A percentile compares a stretch with the other conserved stretches of the same genome.
phyloP scores from a whole-genome alignment of 257 asterid species.

The Jacaranda mimosifolia region DNA sequence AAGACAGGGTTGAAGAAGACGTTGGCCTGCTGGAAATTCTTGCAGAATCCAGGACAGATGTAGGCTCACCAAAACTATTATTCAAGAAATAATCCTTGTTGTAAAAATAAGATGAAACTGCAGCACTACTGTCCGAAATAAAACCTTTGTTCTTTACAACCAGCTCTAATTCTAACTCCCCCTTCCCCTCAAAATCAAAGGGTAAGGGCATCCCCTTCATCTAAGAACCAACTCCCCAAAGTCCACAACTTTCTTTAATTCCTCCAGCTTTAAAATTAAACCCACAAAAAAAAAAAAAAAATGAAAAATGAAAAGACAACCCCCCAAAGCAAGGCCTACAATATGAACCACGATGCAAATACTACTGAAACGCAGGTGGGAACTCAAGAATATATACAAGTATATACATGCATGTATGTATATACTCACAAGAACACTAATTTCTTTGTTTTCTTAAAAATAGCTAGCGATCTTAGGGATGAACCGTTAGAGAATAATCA shows the following conservation, averaged over 20 bases:
- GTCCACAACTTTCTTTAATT: slow-evolving; percentile 29
- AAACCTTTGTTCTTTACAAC: slow-evolving; percentile 41
- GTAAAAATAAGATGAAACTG: slow-evolving; percentile 28
- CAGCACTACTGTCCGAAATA: slow-evolving; percentile 25
- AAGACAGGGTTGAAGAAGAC: slow-evolving; percentile 90
- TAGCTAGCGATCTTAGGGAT: slow-evolving; percentile 8
- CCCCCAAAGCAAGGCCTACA: not conserved
- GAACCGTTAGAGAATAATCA: not conserved
- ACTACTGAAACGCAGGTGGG: slow-evolving; percentile 33
- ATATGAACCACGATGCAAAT: not conserved
- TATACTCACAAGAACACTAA: slow-evolving; percentile 7
- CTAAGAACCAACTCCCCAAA: slow-evolving; percentile 49
- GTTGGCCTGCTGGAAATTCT: slow-evolving; percentile 70
- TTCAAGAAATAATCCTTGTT: slow-evolving; percentile 45
- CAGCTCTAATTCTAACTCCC: slow-evolving; percentile 67
- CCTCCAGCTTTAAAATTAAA: slow-evolving; percentile 35
- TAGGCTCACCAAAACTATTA: slow-evolving; percentile 62
- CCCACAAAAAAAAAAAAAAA: not conserved
- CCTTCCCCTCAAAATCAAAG: slow-evolving; percentile 92
- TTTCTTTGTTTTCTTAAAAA: not conserved
- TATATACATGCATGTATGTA: slow-evolving; percentile 37
- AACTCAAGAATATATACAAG: slow-evolving; percentile 23
- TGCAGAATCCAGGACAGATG: slow-evolving; percentile 90
- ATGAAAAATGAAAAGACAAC: not conserved
- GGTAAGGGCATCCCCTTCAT: slow-evolving; percentile 99